A percentile compares a stretch with the other conserved stretches of the same genome.
phyloP scores from a whole-genome alignment of 768 basidiomycete species.

The Leccinum disarticulatum region DNA sequence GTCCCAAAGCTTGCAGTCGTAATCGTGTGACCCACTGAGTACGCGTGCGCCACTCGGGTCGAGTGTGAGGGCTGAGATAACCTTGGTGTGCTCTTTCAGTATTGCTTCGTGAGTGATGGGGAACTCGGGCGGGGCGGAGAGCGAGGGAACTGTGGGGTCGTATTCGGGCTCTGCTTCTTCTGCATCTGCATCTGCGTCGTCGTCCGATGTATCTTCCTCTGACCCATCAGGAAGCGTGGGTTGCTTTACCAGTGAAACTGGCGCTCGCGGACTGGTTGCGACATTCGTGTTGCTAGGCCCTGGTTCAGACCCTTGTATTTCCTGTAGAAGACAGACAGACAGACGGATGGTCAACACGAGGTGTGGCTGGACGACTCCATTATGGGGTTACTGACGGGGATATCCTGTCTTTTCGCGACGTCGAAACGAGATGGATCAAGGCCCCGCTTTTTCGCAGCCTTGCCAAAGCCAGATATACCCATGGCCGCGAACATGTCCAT shows the following conservation, averaged over 20 bases:
- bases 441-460: slow-evolving; percentile 60
- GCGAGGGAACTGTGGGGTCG: slow-evolving; percentile 46
- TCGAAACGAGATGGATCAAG: slow-evolving; percentile 80
- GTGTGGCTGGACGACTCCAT: slow-evolving; percentile 5
- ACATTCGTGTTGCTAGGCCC: slow-evolving; percentile 22
- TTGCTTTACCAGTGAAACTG: slow-evolving; percentile 1
- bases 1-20: slow-evolving; percentile 98
- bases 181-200: slow-evolving; percentile 16
- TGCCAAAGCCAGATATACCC: slow-evolving; percentile 85
- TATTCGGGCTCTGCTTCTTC: slow-evolving; percentile 46
- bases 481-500: slow-evolving; percentile 77
- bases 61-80: slow-evolving; percentile 86
- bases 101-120: slow-evolving; percentile 89
- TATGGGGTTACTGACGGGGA: slow-evolving; percentile 21
- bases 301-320: slow-evolving; percentile 14
- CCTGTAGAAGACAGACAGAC: slow-evolving; percentile 11
- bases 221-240: slow-evolving; percentile 10
- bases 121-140: slow-evolving; percentile 51
- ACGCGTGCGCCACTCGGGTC: slow-evolving; percentile 95
- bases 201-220: slow-evolving; percentile 28
- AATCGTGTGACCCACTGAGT: slow-evolving; percentile 91
- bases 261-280: slow-evolving; percentile 21
- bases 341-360: slow-evolving; percentile 24
- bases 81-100: slow-evolving; percentile 95
- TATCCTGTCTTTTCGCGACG: slow-evolving; percentile 63